Base-by-base conservation (phyloP, 805 yeast species). In the Wickerhamiella vanderwaltii region DNA sequence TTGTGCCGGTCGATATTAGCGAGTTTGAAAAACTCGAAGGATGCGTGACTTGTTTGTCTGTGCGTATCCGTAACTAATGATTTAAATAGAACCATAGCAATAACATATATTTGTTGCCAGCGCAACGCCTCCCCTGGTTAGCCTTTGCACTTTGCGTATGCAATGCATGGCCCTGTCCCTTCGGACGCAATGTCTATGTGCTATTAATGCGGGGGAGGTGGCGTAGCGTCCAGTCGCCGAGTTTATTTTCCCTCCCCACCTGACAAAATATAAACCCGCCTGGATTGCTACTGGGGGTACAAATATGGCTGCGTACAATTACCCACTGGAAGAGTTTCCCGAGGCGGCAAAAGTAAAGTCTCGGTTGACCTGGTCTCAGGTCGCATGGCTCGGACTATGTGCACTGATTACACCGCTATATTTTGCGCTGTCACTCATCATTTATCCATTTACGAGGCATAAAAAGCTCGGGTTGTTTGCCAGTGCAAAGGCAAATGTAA, bases 11-110 rank as follows among this genome's bases (percentile, higher is more conserved):
- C 7, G 41, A 37, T 16, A 37, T 37, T 22, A 17, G 35, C 5
- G 41, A 37, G 29, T 37, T 37, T 29, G 41, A 37, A 13, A 37
- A 37, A 15, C 35, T 37, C 22, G 41, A 37, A 23, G 41, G 41
- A 20, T 37, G 41, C 32, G 41, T 37, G 9, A 37, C 41, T 15
- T 37, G 41, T 20, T 12, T 37, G 20, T 26, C 34, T 12, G 41
- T 37, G 9, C 34, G 41, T 15, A 30, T 37, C 28, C 33, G 41
- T 12, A 23, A 37, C 12, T 36, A 28, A 35, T 3, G 5, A 6
- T 18, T 17, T n/a, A n/a, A n/a, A n/a, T n/a, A n/a, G n/a, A n/a
- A 29, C 18, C 3, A n/a, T 13, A 28, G 13, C 12, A 28, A 28
- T 6, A 5, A 6, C 12, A 28, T 26, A n/a, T n/a, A n/a, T n/a